These are phyloP conservation scores for Aspergillus fructus DNA, from an alignment of 2,329 filamentous ascomycete species.

Conservation along the genomic window DNA sequence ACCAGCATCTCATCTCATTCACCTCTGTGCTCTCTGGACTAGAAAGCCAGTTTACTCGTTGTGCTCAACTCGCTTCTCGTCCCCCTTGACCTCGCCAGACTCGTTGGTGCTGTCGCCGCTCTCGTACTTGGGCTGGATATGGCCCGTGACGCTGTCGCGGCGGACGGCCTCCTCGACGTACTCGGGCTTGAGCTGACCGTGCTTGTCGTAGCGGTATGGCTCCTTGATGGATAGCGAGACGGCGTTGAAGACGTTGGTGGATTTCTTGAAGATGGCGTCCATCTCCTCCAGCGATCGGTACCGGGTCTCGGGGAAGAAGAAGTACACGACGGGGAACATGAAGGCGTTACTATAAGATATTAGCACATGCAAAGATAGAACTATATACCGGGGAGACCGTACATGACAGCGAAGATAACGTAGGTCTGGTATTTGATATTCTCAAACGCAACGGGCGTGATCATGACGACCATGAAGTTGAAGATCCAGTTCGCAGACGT, in stretches of 20 bases:
- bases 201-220: conserved; percentile 58
- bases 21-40: no score
- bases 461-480: conserved; percentile 52
- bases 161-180: conserved; percentile 42
- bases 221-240: conserved; percentile 51
- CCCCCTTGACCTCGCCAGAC: conserved; percentile 2
- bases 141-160: conserved; percentile 20
- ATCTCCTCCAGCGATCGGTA: conserved; percentile 66
- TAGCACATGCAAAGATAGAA: conserved; percentile 6
- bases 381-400: conserved; percentile 24
- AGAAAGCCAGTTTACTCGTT: no score
- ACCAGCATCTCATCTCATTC: not conserved
- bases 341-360: conserved; percentile 46
- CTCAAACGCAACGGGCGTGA: conserved; percentile 33
- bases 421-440: conserved; percentile 34
- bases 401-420: conserved; percentile 46
- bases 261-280: conserved; percentile 64
- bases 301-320: conserved; percentile 63
- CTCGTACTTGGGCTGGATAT: conserved; percentile 19
- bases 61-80: not conserved
- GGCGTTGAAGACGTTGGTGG: conserved; percentile 48
- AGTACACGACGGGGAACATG: conserved; percentile 58
- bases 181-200: conserved; percentile 53
- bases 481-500: conserved; percentile 52
- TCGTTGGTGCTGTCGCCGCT: conserved; percentile 26